Base-by-base conservation (phyloP, 2,329 filamentous ascomycete species). In the Colletotrichum neosansevieriae region DNA sequence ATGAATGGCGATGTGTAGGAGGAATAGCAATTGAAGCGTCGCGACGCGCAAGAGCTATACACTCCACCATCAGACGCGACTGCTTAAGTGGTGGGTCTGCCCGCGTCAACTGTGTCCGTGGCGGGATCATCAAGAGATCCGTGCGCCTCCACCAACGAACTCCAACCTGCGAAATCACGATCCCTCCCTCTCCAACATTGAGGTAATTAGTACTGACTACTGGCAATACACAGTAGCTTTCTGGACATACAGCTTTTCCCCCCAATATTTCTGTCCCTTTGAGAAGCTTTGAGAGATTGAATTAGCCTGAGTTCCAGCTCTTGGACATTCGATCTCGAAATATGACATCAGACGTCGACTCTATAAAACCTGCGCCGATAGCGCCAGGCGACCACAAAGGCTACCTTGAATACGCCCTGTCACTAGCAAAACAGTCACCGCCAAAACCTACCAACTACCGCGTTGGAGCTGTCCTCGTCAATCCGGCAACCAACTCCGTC, bases 381-480 rank as follows among this genome's bases (percentile, higher is more conserved):
- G 64, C 70, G 19, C 71, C 78, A 6, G 80, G 77, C 36, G 80
- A 86, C 63, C 86, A 88, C 75, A 75, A 76, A 56, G 79, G 76
- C 2, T 82, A 82, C 76, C 92, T 98, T 83, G 86, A 83, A 62
- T 82, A 91, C 63, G 94, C 94, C 42, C 87, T 98, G 65, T 81
- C 85, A n/a, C 85, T 94, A 71, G 94, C 96, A 12, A 85, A 86
- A 40, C 87, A 91, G 71, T 97, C 94, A 11, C 92, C 93, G 2
- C 93, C 94, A 32, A 94, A 92, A 74, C 92, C 94, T 2, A 94
- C 93, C 58, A 98, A 98, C 79, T 99, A 94, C 82, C 89, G 95
- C 68, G 94, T 99, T 21, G 96, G 96, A 47, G 96, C 96, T n/a
- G 79, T 97, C n/a, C 85, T 98, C 44, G 85, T 96, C 19, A 84